Evolutionary conservation across 1,139 yeast species (phyloP), one percentile per base, ranked within the genome.

Genomic region (Hemisphaericaspora lyxosophila): DNA sequence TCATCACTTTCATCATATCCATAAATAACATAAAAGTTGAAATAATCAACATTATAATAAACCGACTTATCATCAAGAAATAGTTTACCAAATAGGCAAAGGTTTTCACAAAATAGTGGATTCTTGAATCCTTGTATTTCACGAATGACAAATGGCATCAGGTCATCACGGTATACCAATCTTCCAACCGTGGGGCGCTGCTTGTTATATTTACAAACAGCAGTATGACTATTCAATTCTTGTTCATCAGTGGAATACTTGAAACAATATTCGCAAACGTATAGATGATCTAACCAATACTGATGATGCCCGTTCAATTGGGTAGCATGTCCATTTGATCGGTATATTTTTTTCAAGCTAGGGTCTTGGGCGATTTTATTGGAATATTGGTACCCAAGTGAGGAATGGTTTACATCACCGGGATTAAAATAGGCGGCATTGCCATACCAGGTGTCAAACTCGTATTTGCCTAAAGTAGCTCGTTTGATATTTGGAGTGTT

Each of bases 61-160:
- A 90, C 84, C 0, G 96, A 85, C 59, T 92, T 92, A 58, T 87
- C 89, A 48, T 89, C 96, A n/a, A 92, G 72, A 52, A 87, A 92
- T 29, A 92, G 71, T 59, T 89, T 88, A 1, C 95, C 94, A 60
- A 90, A 85, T 5, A 92, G 66, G 41, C 94, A 82, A 46, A 92
- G 61, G 49, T 87, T 82, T 54, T 90, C 97, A 46, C 95, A 80
- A 47, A 82, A 88, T 19, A 88, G 58, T 39, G 73, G 71, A 47
- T 82, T 75, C 36, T 75, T 67, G 17, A 69, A 66, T 1, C 96
- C 96, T 48, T 78, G 74, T 0, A 89, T 76, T 44, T 76, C 76
- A 38, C 87, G 65, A 29, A 90, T 85, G 1, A 78, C 39, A 36
- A 53, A 56, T 1, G 54, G 67, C 38, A 71, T 67, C 11, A 68